Base-by-base conservation (phyloP, 345 rosid species). In the Schrenkiella parvula region DNA sequence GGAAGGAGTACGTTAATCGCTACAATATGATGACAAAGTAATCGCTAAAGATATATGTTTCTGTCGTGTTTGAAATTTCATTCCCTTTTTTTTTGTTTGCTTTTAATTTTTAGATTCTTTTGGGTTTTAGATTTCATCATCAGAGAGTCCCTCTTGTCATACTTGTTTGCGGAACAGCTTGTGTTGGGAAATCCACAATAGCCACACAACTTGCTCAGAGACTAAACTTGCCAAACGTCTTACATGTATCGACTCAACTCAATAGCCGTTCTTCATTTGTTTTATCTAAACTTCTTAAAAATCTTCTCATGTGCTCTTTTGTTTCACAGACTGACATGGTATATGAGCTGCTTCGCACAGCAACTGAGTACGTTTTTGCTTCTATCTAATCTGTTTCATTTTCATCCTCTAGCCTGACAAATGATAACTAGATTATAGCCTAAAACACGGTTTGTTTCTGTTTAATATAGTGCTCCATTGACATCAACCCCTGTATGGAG, bases 1-100 rank as follows among this genome's bases (percentile, higher is more conserved):
- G 96, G 21, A 89, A 93, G 61, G 97, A 91, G 54, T 93, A 87
- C 53, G 87, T 89, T 46, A 91, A 81, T 60, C 89, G 95, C 15
- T 93, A 93, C 84, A 93, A 88, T 74, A 93, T 93, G 98, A 93
- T 93, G 97, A 93, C 98, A 9, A 91, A 93, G 97, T 91, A 56
- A 64, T 23, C 2, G 0, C 15, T 19, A 21, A 28, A 22, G 15
- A 15, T 59, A 3, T 2, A 60, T 31, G 44, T 22, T 17, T 23
- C 28, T 9, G 5, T 15, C 25, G 22, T 18, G n/a, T 18, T 54
- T 3, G 11, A 15, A 17, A 1, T 34, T 50, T 32, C 1, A 1
- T 34, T 50, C 41, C 1, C 1, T 5, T 3, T 18, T 5, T n/a
- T 8, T 41, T 28, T 13, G 10, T 25, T 9, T 6, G 2, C 28